Conservation (phyloP, 2,329 filamentous ascomycete genomes). For the Epicoccum nigrum region DNA sequence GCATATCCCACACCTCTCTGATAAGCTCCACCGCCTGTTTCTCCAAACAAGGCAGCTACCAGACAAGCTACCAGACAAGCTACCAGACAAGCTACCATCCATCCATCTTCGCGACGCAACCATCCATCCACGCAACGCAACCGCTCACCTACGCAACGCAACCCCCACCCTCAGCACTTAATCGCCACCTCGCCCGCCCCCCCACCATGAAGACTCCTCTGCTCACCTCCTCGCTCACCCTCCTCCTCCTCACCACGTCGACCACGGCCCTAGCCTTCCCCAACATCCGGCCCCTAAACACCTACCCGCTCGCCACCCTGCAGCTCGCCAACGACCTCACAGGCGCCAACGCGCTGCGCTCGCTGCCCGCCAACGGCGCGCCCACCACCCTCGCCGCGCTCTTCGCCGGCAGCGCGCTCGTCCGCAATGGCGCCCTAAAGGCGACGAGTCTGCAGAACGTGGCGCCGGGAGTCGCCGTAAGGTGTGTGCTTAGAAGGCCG, state of each 20-base stretch:
- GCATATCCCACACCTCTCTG: no score
- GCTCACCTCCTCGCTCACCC: constrained; percentile 18
- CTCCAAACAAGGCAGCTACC: no score
- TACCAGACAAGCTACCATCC: no score
- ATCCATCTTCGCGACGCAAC: no score
- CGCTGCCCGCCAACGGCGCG: constrained; percentile 13
- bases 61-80: no score
- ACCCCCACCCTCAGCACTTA: no score
- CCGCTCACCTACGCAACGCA: no score
- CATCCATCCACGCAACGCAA: no score
- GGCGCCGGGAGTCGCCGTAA: constrained; percentile 12
- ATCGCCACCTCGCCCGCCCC: no score
- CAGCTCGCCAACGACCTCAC: constrained; percentile 24
- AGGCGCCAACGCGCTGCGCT: constrained; percentile 17
- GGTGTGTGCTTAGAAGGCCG: constrained; percentile 19
- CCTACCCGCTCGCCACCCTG: constrained; percentile 12
- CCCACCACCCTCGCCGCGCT: constrained; percentile 13
- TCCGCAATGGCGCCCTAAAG: constrained; percentile 16
- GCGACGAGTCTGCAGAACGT: constrained; percentile 23
- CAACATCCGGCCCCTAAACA: constrained; percentile 9
- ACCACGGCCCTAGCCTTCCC: constrained; percentile 21
- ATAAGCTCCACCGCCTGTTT: no score
- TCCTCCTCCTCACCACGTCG: constrained; percentile 18
- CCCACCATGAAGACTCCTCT: no score
- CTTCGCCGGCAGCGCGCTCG: constrained; percentile 19